phyloP scores from a whole-genome alignment of 306 rosid genomes.

The Lathyrus sativus region DNA sequence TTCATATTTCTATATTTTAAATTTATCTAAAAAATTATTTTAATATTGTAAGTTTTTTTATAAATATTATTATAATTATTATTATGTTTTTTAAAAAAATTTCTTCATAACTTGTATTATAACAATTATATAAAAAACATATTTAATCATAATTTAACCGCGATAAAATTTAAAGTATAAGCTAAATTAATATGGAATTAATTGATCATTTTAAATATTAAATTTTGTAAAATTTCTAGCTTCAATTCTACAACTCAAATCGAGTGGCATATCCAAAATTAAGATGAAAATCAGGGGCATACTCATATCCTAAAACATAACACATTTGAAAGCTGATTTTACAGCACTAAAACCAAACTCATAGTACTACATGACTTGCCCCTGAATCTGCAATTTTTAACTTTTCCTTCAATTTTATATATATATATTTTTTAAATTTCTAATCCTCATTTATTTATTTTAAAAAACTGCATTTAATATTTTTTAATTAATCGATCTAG shows the following conservation, averaged over 20 bases:
- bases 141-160: too few relatives aligned
- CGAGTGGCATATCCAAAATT: conserved; percentile 35
- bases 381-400: conserved; percentile 21
- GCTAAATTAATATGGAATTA: too few relatives aligned
- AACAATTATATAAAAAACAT: too few relatives aligned
- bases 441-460: not conserved
- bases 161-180: too few relatives aligned
- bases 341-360: conserved; percentile 31
- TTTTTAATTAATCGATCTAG: too few relatives aligned
- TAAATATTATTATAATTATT: too few relatives aligned
- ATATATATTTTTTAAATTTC: not conserved
- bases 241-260: not conserved
- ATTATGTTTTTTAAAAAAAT: too few relatives aligned
- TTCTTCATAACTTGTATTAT: too few relatives aligned
- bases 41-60: too few relatives aligned
- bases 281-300: not conserved
- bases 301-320: not conserved
- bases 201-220: too few relatives aligned
- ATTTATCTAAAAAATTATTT: too few relatives aligned
- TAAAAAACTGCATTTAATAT: not conserved
- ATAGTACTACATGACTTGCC: conserved; percentile 1
- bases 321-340: conserved; percentile 39
- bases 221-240: not conserved
- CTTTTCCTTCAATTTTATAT: conserved; percentile 23
- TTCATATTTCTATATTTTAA: too few relatives aligned